A percentile compares a stretch with the other conserved stretches of the same genome.
Evolutionary conservation across 768 basidiomycete species (phyloP).

Genomic region (Boletus speciosus): DNA sequence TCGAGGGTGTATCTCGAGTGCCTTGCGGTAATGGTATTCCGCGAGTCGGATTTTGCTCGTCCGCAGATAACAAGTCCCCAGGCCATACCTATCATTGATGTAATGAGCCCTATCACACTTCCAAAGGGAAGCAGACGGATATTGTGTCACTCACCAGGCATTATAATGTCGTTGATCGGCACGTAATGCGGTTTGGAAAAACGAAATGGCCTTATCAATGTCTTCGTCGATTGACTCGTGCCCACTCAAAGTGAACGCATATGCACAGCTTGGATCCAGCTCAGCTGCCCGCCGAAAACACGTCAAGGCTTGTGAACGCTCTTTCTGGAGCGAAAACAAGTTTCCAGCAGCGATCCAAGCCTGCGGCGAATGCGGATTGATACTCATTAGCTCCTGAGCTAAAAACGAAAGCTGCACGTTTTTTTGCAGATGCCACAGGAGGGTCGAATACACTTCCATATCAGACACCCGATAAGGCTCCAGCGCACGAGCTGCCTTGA

Average conservation of each 20-base stretch:
- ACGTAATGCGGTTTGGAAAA: slow-evolving; percentile 89
- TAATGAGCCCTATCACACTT: slow-evolving; percentile 22
- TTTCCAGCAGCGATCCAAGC: slow-evolving; percentile 98
- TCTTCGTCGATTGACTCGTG: slow-evolving; percentile 98
- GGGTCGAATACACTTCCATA: slow-evolving; percentile 95
- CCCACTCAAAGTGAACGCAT: slow-evolving; percentile 94
- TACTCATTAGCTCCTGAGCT: slow-evolving; percentile 86
- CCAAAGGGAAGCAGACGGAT: neutral
- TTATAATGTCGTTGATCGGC: slow-evolving; percentile 94
- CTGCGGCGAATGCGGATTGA: slow-evolving; percentile 77
- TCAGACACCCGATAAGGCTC: slow-evolving; percentile 90
- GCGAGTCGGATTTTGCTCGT: slow-evolving; percentile 92
- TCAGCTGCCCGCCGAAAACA: slow-evolving; percentile 92
- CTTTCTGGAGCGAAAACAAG: slow-evolving; percentile 91
- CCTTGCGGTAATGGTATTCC: slow-evolving; percentile 94
- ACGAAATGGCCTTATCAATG: slow-evolving; percentile 84
- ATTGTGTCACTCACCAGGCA: slow-evolving; percentile 73
- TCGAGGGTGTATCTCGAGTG: slow-evolving; percentile 86
- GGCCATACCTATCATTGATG: slow-evolving; percentile 77
- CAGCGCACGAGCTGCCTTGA: slow-evolving; percentile 71
- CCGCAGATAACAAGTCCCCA: slow-evolving; percentile 93
- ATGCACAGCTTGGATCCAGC: slow-evolving; percentile 86
- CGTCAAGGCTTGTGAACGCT: slow-evolving; percentile 87
- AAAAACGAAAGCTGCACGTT: slow-evolving; percentile 85
- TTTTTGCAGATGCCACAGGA: slow-evolving; percentile 91